A percentile compares a stretch with the other conserved stretches of the same genome.
Conservation (phyloP, 139 green algal genomes). For the Klebsormidium nitens region DNA sequence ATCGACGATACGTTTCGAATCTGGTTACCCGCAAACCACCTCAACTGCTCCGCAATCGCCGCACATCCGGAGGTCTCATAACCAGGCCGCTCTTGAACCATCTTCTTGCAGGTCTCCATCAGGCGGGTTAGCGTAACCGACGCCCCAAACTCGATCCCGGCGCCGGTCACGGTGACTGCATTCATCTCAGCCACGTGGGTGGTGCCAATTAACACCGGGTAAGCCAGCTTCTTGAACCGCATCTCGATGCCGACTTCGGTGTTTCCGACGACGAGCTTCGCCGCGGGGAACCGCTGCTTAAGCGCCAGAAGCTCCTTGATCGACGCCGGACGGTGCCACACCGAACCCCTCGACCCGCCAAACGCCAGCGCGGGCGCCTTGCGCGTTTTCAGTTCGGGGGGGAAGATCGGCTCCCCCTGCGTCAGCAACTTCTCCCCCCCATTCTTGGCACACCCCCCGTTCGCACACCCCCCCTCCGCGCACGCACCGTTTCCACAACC, state of each 20-base stretch:
- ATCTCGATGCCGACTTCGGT: conserved; percentile 96
- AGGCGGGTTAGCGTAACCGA: conserved; percentile 65
- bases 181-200: conserved; percentile 80
- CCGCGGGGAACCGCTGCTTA: conserved; percentile 37
- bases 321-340: conserved; percentile 56
- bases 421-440: not conserved
- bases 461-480: not conserved
- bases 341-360: not conserved
- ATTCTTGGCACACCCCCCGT: not conserved
- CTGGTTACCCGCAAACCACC: conserved; percentile 79
- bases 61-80: conserved; percentile 34
- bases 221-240: conserved; percentile 85
- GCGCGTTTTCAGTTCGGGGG: conserved; percentile 66
- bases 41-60: conserved; percentile 80
- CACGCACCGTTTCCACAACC: no score
- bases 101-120: conserved; percentile 38
- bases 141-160: conserved; percentile 62
- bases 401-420: conserved; percentile 84
- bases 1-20: conserved; percentile 90
- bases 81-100: conserved; percentile 32
- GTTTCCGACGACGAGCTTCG: conserved; percentile 86
- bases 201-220: conserved; percentile 67
- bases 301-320: conserved; percentile 72
- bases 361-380: conserved; percentile 42
- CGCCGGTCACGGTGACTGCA: conserved; percentile 44